Evolutionary conservation across 176 grass and related monocot genomes (phyloP).

Genomic region (Avena atlantica): DNA sequence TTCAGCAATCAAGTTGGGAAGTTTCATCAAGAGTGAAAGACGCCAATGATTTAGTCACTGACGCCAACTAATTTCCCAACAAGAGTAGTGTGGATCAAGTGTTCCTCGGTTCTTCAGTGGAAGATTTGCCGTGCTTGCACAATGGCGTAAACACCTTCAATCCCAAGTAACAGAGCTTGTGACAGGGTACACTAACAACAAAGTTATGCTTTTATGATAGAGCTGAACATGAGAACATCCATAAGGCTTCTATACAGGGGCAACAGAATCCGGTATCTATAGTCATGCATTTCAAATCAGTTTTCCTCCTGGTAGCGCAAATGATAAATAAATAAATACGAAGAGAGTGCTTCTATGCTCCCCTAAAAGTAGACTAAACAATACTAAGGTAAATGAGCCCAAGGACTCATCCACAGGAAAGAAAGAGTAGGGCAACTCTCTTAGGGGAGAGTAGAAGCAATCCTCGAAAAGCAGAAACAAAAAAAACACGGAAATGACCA

Average conservation of each 20-base stretch:
- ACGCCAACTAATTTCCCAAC: not conserved
- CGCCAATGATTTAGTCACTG: slow-evolving; percentile 39
- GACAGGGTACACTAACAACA: slow-evolving; percentile 16
- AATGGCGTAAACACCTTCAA: not conserved
- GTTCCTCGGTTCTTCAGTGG: not conserved
- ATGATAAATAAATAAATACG: slow-evolving; percentile 31
- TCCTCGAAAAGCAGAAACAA: not conserved
- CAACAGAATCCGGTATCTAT: slow-evolving; percentile 28
- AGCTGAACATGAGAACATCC: not conserved
- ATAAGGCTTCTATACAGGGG: slow-evolving; percentile 44
- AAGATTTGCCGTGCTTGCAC: not conserved
- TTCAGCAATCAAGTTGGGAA: not conserved
- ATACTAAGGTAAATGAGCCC: slow-evolving; percentile 34
- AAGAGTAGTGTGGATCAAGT: not conserved
- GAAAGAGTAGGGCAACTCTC: slow-evolving; percentile 7
- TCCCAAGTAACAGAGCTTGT: not conserved
- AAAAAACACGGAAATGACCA: not conserved
- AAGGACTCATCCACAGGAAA: slow-evolving; percentile 35
- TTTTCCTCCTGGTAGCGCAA: slow-evolving; percentile 36
- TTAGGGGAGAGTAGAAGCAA: slow-evolving; percentile 59
- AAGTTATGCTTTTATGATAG: slow-evolving; percentile 36
- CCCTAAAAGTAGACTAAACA: slow-evolving; percentile 51
- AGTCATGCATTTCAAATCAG: slow-evolving; percentile 46
- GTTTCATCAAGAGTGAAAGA: not conserved
- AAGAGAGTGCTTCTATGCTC: slow-evolving; percentile 49